These are phyloP conservation scores for Aspergillus pseudoviridinutans DNA, from an alignment of 2,329 filamentous ascomycete genomes.

Conservation along the genomic window DNA sequence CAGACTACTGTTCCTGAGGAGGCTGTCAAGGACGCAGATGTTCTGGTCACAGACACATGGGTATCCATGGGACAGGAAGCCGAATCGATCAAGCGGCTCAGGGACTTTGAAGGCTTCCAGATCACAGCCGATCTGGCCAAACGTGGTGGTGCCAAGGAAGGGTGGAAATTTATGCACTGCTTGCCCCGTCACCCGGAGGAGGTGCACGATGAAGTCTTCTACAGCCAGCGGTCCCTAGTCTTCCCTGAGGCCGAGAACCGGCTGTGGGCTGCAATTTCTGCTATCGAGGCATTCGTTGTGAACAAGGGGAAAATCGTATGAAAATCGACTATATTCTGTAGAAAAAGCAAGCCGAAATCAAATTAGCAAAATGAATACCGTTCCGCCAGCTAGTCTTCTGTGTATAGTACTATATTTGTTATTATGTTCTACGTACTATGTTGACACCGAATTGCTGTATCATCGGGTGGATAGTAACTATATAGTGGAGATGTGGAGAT, in stretches of 20 bases:
- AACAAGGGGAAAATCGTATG: conserved; percentile 74
- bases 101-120: conserved; percentile 85
- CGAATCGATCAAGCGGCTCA: conserved; percentile 71
- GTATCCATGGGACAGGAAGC: conserved; percentile 96
- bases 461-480: not conserved
- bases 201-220: conserved; percentile 92
- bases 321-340: conserved; percentile 50
- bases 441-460: too few relatives aligned
- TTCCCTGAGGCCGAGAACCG: conserved; percentile 95
- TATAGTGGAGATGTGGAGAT: not conserved
- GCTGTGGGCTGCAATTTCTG: conserved; percentile 84
- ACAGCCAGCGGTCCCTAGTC: conserved; percentile 77
- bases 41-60: conserved; percentile 97
- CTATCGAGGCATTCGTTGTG: conserved; percentile 85
- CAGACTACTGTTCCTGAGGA: conserved; percentile 81
- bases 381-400: not conserved
- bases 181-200: conserved; percentile 88
- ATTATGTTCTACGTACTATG: not conserved
- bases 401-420: not conserved
- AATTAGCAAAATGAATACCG: not conserved
- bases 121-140: conserved; percentile 82
- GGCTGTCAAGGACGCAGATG: conserved; percentile 76
- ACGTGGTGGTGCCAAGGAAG: conserved; percentile 77
- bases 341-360: not conserved
- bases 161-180: conserved; percentile 99